phyloP scores from a whole-genome alignment of 495 filamentous ascomycete genomes.

The Entonaema liquescens region DNA sequence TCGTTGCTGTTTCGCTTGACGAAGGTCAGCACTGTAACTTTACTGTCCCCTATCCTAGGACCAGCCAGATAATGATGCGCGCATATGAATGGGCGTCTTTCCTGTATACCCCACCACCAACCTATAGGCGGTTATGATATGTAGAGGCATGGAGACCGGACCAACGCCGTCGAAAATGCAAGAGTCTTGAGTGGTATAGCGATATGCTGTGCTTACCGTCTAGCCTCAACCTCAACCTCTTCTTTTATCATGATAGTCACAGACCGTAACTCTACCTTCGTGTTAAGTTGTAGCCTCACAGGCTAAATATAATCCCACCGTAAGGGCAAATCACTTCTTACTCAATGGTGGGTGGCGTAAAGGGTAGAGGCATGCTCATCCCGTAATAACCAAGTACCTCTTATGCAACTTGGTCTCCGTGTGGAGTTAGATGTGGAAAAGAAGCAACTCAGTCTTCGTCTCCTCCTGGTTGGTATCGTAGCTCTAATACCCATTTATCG shows the following conservation, averaged over 20 bases:
- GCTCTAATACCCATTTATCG: slow-evolving; percentile 78
- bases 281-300: background rate
- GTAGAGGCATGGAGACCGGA: slow-evolving; percentile 1
- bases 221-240: background rate
- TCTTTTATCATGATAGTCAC: background rate
- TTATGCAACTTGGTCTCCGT: background rate
- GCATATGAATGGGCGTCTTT: background rate
- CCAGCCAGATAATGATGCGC: background rate
- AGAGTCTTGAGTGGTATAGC: slow-evolving; percentile 7
- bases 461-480: slow-evolving; percentile 56
- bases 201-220: background rate
- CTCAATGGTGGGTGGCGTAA: background rate
- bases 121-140: background rate
- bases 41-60: background rate
- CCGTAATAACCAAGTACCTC: background rate
- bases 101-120: background rate
- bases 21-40: background rate
- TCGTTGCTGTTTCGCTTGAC: background rate
- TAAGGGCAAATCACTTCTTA: background rate
- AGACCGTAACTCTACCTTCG: background rate
- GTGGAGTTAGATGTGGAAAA: background rate
- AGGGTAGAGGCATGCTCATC: background rate
- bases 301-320: background rate
- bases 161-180: slow-evolving; percentile 32
- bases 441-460: slow-evolving; percentile 25